Evolutionary conservation across 441 rosid genomes (phyloP).

Genomic region (Adansonia madagascariensis): DNA sequence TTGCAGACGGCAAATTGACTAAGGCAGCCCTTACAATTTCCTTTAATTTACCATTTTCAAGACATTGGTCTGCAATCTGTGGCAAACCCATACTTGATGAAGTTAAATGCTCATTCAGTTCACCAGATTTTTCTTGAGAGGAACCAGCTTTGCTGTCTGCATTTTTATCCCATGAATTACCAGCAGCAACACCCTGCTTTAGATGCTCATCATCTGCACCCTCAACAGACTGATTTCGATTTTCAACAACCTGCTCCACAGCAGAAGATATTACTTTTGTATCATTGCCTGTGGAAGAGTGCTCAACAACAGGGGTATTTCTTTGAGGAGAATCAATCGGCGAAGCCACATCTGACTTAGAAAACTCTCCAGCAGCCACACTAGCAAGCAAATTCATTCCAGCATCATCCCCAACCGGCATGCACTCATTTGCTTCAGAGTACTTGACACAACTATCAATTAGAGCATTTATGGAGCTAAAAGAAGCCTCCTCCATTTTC

Average conservation of each 20-base stretch:
- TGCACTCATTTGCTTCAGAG: conserved; percentile 56
- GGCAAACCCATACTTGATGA: conserved; percentile 46
- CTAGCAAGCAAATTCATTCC: conserved; percentile 97
- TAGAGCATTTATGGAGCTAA: conserved; percentile 82
- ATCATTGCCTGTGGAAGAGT: conserved; percentile 46
- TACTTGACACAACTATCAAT: conserved; percentile 86
- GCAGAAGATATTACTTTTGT: conserved; percentile 40
- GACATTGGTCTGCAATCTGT: conserved; percentile 45
- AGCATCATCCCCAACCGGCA: conserved; percentile 76
- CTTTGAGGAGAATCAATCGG: conserved; percentile 59
- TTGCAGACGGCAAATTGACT: conserved; percentile 26
- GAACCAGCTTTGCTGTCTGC: conserved; percentile 35
- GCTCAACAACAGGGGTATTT: conserved; percentile 41
- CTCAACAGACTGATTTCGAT: conserved; percentile 40
- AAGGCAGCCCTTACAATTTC: conserved; percentile 32
- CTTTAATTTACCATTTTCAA: conserved; percentile 46
- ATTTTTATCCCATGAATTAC: conserved; percentile 33
- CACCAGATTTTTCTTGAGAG: conserved; percentile 35
- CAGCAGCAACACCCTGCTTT: conserved; percentile 36
- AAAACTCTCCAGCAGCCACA: conserved; percentile 94
- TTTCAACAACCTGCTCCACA: conserved; percentile 36
- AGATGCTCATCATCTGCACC: conserved; percentile 41
- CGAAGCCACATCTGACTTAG: conserved; percentile 60
- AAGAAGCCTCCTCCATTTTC: conserved; percentile 62
- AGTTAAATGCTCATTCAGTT: conserved; percentile 37